Conservation (phyloP, 176 grass and related monocot species). For the Carex pumila region DNA sequence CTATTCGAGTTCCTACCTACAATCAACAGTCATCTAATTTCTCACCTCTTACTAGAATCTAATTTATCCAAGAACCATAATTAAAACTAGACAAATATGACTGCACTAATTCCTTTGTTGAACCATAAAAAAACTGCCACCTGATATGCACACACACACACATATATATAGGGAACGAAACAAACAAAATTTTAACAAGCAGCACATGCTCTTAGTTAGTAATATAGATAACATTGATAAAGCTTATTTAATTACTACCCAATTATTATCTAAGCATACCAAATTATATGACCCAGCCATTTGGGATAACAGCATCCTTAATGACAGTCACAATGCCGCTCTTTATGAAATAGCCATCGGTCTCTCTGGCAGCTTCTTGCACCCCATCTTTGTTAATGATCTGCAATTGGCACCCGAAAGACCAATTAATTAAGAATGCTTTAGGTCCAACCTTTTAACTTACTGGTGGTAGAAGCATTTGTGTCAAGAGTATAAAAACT, state of each 20-base stretch:
- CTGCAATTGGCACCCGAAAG: slow-evolving; percentile 28
- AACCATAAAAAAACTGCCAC: not conserved
- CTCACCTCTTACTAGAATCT: not conserved
- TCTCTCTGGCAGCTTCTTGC: slow-evolving; percentile 86
- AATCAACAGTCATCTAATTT: not conserved
- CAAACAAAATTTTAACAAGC: not conserved
- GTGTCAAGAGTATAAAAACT: not conserved
- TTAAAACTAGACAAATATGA: not conserved
- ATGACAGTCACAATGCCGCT: slow-evolving; percentile 86
- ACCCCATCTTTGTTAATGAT: slow-evolving; percentile 71
- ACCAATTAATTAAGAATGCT: not conserved
- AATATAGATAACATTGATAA: not conserved
- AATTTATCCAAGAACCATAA: not conserved
- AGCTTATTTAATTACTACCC: not conserved
- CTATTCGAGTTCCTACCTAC: not conserved
- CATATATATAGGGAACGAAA: not conserved
- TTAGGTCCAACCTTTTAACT: not conserved
- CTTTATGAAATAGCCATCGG: slow-evolving; percentile 96
- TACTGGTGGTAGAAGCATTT: not conserved
- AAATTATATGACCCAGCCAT: slow-evolving; percentile 62
- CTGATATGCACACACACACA: not conserved
- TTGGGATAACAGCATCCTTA: slow-evolving; percentile 80
- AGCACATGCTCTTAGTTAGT: not conserved
- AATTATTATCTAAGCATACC: not conserved
- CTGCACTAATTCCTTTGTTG: too few species aligned